Evolutionary conservation across 2,329 filamentous ascomycete species (phyloP).

Genomic region (Dactylellina cionopaga): DNA sequence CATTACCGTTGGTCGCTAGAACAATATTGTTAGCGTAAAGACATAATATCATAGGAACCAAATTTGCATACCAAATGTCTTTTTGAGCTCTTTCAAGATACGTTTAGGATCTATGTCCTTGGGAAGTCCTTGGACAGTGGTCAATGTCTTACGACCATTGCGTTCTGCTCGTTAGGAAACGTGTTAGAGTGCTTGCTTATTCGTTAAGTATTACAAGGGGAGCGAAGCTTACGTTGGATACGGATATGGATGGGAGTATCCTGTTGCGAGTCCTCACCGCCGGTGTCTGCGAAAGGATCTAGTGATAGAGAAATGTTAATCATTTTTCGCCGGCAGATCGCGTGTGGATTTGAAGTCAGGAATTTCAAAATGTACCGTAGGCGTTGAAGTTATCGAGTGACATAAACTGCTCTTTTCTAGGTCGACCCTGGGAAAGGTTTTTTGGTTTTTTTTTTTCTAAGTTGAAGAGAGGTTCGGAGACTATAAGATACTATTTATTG

Average conservation of each 20-base stretch:
- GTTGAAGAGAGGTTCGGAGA: slow-evolving; percentile 3
- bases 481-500: neutral
- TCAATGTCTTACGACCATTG: slow-evolving; percentile 99
- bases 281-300: slow-evolving; percentile 99
- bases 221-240: slow-evolving; percentile 84
- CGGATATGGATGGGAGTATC: slow-evolving; percentile 91
- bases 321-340: slow-evolving; percentile 23
- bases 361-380: slow-evolving; percentile 75
- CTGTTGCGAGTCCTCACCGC: slow-evolving; percentile 96
- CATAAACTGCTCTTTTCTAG: slow-evolving; percentile 74
- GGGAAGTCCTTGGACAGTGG: slow-evolving; percentile 97
- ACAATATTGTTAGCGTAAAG: slow-evolving; percentile 57
- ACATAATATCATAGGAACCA: too few relatives aligned
- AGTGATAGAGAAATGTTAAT: slow-evolving; percentile 55
- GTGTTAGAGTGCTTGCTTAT: neutral
- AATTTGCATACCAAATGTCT: slow-evolving; percentile 93
- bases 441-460: slow-evolving; percentile 4
- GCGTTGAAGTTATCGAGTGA: slow-evolving; percentile 99
- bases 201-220: neutral
- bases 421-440: slow-evolving; percentile 33
- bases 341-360: slow-evolving; percentile 5
- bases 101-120: slow-evolving; percentile 99
- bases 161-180: slow-evolving; percentile 74
- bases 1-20: slow-evolving; percentile 98
- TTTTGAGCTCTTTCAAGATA: slow-evolving; percentile 99